phyloP scores from a whole-genome alignment of 2,329 filamentous ascomycete species.

The Metarhizium robertsii region DNA sequence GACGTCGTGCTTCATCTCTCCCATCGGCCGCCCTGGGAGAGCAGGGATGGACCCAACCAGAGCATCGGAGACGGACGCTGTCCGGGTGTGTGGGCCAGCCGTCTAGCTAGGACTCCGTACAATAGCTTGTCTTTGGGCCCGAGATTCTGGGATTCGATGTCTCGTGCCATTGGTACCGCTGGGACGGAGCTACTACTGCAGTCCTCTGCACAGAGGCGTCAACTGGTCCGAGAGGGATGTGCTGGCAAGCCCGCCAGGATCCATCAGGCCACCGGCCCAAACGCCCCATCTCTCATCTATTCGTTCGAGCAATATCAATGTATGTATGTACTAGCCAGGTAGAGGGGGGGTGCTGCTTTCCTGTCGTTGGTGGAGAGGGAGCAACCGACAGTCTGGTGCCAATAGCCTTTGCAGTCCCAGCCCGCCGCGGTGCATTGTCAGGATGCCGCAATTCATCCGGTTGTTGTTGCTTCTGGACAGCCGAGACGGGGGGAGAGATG shows the following conservation, averaged over 20 bases:
- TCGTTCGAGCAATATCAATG: no score
- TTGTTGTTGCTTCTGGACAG: background rate
- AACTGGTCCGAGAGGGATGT: background rate
- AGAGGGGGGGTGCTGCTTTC: background rate
- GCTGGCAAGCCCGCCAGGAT: background rate
- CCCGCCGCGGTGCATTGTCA: background rate
- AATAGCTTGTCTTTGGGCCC: background rate
- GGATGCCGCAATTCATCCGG: background rate
- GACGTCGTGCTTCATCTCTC: background rate
- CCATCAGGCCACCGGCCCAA: conserved; percentile 1
- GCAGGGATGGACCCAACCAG: conserved; percentile 6
- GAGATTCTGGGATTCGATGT: conserved; percentile 4
- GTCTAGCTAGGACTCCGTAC: background rate
- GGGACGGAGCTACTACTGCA: no score
- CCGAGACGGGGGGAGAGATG: background rate
- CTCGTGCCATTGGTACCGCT: background rate
- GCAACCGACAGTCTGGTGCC: conserved; percentile 13
- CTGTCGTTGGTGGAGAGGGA: background rate
- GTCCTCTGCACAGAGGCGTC: no score
- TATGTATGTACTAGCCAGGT: background rate
- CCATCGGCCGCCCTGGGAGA: background rate
- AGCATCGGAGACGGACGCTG: conserved; percentile 17
- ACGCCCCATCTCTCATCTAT: background rate
- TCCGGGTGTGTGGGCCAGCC: background rate
- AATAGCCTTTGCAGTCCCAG: conserved; percentile 8